phyloP scores from a whole-genome alignment of 495 filamentous ascomycete species.

The Pseudotulostoma volvatum region DNA sequence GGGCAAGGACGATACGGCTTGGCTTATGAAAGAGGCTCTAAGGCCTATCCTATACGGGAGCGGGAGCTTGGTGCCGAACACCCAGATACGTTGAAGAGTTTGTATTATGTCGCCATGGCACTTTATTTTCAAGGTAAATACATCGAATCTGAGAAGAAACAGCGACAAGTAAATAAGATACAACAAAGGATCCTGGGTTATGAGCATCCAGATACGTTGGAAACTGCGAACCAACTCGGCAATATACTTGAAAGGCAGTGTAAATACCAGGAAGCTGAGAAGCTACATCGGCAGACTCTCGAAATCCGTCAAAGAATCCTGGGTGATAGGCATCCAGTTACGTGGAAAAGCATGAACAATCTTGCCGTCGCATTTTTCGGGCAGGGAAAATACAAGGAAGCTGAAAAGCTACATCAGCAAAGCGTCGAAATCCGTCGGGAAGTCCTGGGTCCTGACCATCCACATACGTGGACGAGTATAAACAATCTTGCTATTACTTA shows the following conservation, averaged over 20 bases:
- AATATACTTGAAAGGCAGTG: constrained; percentile 1
- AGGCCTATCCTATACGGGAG: no score
- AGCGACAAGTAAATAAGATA: not conserved
- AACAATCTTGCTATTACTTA: not conserved
- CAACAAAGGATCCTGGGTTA: not conserved
- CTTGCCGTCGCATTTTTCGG: not conserved
- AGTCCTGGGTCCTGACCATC: not conserved
- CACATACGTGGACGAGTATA: not conserved
- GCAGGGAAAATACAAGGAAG: not conserved
- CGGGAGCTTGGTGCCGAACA: no score
- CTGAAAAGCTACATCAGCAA: not conserved
- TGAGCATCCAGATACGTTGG: not conserved
- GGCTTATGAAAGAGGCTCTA: no score
- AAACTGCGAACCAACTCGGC: not conserved
- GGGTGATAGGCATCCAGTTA: not conserved
- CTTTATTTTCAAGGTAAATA: no score
- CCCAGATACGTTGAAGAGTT: not conserved
- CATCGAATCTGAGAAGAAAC: not conserved
- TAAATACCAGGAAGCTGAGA: constrained; percentile 2
- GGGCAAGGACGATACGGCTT: no score
- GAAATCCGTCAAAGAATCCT: constrained; percentile 3
- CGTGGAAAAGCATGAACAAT: constrained; percentile 2
- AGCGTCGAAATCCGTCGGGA: not conserved
- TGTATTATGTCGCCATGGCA: not conserved
- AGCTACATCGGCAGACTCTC: constrained; percentile 4